Evolutionary conservation across 1,139 yeast genomes (phyloP).

Genomic region (Taiozyma sp.): DNA sequence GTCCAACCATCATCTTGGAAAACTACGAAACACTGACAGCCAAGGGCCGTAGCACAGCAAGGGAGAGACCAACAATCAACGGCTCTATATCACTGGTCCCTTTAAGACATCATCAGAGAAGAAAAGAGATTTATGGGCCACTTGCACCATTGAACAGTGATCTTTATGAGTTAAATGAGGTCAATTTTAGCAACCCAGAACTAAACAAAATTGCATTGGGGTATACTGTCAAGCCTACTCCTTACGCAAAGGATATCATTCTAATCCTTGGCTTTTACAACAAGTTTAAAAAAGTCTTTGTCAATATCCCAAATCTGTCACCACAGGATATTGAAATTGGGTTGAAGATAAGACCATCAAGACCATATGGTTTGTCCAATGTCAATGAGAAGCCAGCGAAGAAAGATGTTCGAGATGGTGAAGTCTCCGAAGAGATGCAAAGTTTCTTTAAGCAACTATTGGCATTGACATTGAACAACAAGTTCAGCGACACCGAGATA

Average conservation of each 20-base stretch:
- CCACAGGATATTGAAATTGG: conserved; percentile 50
- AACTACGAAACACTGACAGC: conserved; percentile 14
- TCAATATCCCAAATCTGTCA: conserved; percentile 31
- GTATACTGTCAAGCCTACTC: conserved; percentile 29
- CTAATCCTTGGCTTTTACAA: conserved; percentile 38
- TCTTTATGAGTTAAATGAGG: conserved; percentile 7
- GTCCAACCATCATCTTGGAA: conserved; percentile 11
- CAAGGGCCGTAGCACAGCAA: conserved; percentile 18
- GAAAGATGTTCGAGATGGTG: conserved; percentile 11
- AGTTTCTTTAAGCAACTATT: conserved; percentile 33
- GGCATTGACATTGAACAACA: conserved; percentile 37
- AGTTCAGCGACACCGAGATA: conserved; percentile 27
- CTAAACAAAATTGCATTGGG: conserved; percentile 19
- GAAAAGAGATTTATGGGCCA: conserved; percentile 20
- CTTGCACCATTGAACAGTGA: conserved; percentile 13
- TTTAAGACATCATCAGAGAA: conserved; percentile 6
- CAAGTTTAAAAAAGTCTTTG: conserved; percentile 35
- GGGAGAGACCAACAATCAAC: conserved; percentile 3
- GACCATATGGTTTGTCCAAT: conserved; percentile 18
- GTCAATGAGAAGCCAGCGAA: conserved; percentile 14
- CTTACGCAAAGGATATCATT: conserved; percentile 42
- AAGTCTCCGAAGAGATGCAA: conserved; percentile 32
- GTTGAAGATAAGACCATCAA: conserved; percentile 30
- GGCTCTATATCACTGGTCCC: conserved; percentile 7
- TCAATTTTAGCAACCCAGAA: conserved; percentile 4